Percentiles rank a stretch among this genome's conserved stretches.
These are phyloP conservation scores for Chytriomyces hyalinus DNA, from an alignment of 192 early-diverging fungal genomes.

Conservation along the genomic window DNA sequence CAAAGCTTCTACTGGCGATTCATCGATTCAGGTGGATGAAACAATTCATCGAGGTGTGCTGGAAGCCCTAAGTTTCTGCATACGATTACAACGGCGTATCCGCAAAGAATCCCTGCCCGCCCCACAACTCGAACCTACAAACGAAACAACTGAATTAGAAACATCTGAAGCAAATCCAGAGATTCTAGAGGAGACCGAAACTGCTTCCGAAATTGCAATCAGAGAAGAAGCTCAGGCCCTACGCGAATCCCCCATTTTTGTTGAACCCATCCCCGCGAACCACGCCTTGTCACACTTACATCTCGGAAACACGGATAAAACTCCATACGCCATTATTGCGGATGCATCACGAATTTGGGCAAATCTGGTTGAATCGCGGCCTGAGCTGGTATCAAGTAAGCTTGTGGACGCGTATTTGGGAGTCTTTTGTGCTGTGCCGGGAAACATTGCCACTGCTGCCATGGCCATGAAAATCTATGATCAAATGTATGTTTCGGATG, in stretches of 20 bases:
- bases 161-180: not conserved
- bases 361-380: not conserved
- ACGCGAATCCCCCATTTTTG: slow-evolving; percentile 1
- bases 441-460: slow-evolving; percentile 17
- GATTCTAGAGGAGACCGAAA: not conserved
- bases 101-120: not conserved
- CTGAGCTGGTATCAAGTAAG: not conserved
- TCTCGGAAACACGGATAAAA: slow-evolving; percentile 2
- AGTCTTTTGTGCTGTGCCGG: slow-evolving; percentile 12
- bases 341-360: slow-evolving; percentile 9
- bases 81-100: not conserved
- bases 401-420: slow-evolving; percentile 23
- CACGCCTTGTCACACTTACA: slow-evolving; percentile 17
- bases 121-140: not conserved
- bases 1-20: slow-evolving; percentile 5
- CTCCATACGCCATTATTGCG: not conserved
- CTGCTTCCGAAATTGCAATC: not conserved
- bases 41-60: slow-evolving; percentile 10
- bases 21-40: slow-evolving; percentile 5
- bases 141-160: not conserved
- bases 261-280: not conserved
- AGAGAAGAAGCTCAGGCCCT: not conserved
- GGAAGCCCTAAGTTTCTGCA: slow-evolving; percentile 17
- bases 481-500: not conserved
- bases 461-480: slow-evolving; percentile 26